phyloP scores from a whole-genome alignment of 495 filamentous ascomycete species.

The Xylaria longipes region DNA sequence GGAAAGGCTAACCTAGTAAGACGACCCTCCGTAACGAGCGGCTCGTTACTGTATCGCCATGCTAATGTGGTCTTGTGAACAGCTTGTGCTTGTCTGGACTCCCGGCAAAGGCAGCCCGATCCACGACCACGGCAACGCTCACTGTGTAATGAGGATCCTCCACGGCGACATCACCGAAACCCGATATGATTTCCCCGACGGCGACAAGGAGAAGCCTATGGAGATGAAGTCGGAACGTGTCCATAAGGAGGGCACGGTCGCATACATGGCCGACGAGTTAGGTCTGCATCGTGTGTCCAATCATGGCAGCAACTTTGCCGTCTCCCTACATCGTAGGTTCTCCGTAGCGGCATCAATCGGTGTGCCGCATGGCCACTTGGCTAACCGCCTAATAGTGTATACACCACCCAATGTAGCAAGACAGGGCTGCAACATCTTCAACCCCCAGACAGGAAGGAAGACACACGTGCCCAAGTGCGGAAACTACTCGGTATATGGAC shows the following conservation, averaged over 20 bases:
- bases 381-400: slow-evolving; percentile 65
- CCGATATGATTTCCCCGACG: slow-evolving; percentile 75
- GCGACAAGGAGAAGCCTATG: slow-evolving; percentile 57
- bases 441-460: slow-evolving; percentile 72
- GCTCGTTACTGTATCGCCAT: neutral
- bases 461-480: slow-evolving; percentile 71
- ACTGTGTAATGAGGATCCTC: slow-evolving; percentile 76
- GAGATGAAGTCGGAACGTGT: slow-evolving; percentile 58
- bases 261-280: slow-evolving; percentile 86
- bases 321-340: slow-evolving; percentile 82
- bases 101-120: slow-evolving; percentile 85
- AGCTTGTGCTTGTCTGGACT: slow-evolving; percentile 92
- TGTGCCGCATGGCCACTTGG: slow-evolving; percentile 29
- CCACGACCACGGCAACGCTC: slow-evolving; percentile 87
- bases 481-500: slow-evolving; percentile 65
- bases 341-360: slow-evolving; percentile 17
- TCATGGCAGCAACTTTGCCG: slow-evolving; percentile 72
- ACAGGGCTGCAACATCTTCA: slow-evolving; percentile 75
- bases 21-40: neutral
- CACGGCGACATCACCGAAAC: slow-evolving; percentile 80
- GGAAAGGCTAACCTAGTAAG: slow-evolving; percentile 88
- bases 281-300: slow-evolving; percentile 87
- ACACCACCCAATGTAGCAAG: slow-evolving; percentile 86
- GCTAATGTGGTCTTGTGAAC: slow-evolving; percentile 12
- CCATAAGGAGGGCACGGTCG: slow-evolving; percentile 68